Conservation (phyloP, 768 basidiomycete genomes). For the Crassisporium funariophilum region DNA sequence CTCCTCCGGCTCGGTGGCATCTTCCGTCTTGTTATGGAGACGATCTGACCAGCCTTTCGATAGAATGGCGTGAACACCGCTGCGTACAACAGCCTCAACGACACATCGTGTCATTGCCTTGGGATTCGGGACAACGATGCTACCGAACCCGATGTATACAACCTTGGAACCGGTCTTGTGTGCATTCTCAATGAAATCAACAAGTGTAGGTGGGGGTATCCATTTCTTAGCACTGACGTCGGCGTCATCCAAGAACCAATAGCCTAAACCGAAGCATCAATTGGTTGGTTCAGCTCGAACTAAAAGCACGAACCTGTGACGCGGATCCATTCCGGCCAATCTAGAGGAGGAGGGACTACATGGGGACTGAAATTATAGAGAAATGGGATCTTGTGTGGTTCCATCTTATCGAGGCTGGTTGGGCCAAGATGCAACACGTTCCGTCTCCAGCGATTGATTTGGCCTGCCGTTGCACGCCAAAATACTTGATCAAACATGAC, state of each 20-base stretch:
- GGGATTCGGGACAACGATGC: conserved; percentile 96
- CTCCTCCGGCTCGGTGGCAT: conserved; percentile 64
- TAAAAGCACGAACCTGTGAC: conserved; percentile 63
- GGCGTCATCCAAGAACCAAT: conserved; percentile 96
- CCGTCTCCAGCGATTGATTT: conserved; percentile 93
- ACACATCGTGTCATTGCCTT: conserved; percentile 90
- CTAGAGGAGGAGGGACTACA: conserved; percentile 89
- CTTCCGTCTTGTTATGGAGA: conserved; percentile 63
- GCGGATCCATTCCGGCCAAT: conserved; percentile 99
- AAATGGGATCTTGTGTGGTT: conserved; percentile 97
- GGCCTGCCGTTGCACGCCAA: conserved; percentile 92
- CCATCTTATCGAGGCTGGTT: conserved; percentile 93
- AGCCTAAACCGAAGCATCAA: conserved; percentile 55
- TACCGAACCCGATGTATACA: conserved; percentile 97
- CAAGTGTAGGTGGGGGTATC: conserved; percentile 78
- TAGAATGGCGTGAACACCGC: conserved; percentile 89
- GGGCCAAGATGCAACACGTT: conserved; percentile 72
- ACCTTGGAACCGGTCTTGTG: conserved; percentile 79
- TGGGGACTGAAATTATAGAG: conserved; percentile 95
- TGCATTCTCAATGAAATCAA: conserved; percentile 82
- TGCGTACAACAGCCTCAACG: conserved; percentile 82
- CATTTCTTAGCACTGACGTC: conserved; percentile 89
- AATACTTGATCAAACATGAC: conserved; percentile 98
- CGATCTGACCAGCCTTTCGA: conserved; percentile 99
- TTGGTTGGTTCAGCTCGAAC: background rate